Evolutionary conservation across 2,329 filamentous ascomycete species (phyloP), one percentile per base, ranked within the genome.

Genomic region (Neonectria neomacrospora): DNA sequence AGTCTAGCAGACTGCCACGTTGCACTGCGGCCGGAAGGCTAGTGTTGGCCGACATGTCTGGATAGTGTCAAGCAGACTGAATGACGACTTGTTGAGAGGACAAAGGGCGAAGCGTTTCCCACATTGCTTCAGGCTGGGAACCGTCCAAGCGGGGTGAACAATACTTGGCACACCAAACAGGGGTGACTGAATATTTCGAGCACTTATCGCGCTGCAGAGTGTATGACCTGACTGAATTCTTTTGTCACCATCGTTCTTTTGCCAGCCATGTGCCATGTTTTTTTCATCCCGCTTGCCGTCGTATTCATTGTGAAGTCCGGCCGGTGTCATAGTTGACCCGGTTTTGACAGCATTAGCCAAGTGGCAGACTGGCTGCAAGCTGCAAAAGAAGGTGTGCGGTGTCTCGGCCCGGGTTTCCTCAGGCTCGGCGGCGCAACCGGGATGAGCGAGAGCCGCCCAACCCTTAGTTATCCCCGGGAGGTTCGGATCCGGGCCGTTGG

Each of bases 391-490:
- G 63, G 65, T 61, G 58, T 57, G 42, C 70, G 70, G 71, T 28
- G 62, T 51, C 14, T 26, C 70, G 71, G 71, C 56, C 71, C 71
- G 71, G 22, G 34, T 16, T 68, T 54, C 70, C 70, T 59, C 50
- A 12, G 54, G 32, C 58, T 65, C 63, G 66, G 47, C 61, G 60
- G 67, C 70, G 68, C 63, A 58, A 59, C 55, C 58, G 65, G 65
- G 61, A 58, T 51, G 50, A 57, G 67, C 67, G 67, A 69, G 58
- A 70, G 60, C 69, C 69, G 68, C 54, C 48, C 41, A 54, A 16
- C 32, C 60, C 48, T 37, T 54, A 54, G 54, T 37, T 54, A 54
- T 58, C 50, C 42, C 54, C 54, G 50, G 48, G 47, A 4, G 7
- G 14, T 34, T 54, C 54, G 59, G 59, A 42, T 54, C 54, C 59